Percentiles rank a stretch among this genome's conserved stretches.
These are phyloP conservation scores for Trichothecium roseum DNA, from an alignment of 2,329 filamentous ascomycete species.

Conservation along the genomic window DNA sequence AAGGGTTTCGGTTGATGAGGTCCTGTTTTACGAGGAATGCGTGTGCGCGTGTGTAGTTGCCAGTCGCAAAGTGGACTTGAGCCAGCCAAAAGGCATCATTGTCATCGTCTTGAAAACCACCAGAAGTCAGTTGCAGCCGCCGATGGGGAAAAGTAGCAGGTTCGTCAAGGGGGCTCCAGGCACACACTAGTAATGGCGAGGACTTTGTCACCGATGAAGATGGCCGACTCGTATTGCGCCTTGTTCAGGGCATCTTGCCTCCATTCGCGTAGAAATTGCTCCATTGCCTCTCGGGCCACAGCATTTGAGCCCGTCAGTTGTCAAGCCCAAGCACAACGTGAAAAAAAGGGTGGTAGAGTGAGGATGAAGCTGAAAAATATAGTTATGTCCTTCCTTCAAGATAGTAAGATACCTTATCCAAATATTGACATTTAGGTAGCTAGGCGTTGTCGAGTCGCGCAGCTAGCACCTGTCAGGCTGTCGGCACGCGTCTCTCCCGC, in stretches of 20 bases:
- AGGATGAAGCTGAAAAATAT: too few species aligned
- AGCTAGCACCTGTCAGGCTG: too few species aligned
- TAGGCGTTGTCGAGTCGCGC: too few species aligned
- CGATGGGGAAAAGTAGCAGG: background rate
- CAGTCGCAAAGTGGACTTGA: slow-evolving; percentile 93
- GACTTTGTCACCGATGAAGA: slow-evolving; percentile 95
- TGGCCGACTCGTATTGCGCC: slow-evolving; percentile 91
- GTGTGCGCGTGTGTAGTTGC: slow-evolving; percentile 88
- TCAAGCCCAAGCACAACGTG: too few species aligned
- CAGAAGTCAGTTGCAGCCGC: background rate
- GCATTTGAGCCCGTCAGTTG: too few species aligned
- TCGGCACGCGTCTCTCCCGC: too few species aligned
- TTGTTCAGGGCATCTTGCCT: slow-evolving; percentile 91
- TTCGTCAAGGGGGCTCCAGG: too few species aligned
- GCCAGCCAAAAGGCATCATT: slow-evolving; percentile 95
- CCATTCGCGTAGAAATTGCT: slow-evolving; percentile 89
- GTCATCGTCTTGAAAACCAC: slow-evolving; percentile 64
- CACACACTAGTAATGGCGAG: slow-evolving; percentile 78
- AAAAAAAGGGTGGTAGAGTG: slow-evolving; percentile 1
- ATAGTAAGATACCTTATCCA: too few species aligned
- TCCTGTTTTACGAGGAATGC: slow-evolving; percentile 77
- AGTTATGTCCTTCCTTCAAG: too few species aligned
- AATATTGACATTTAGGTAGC: too few species aligned
- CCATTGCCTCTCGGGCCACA: slow-evolving; percentile 45
- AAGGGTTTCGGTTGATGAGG: slow-evolving; percentile 68